These are phyloP conservation scores for Avena insularis DNA, from an alignment of 176 grass and related monocot genomes.

Conservation along the genomic window DNA sequence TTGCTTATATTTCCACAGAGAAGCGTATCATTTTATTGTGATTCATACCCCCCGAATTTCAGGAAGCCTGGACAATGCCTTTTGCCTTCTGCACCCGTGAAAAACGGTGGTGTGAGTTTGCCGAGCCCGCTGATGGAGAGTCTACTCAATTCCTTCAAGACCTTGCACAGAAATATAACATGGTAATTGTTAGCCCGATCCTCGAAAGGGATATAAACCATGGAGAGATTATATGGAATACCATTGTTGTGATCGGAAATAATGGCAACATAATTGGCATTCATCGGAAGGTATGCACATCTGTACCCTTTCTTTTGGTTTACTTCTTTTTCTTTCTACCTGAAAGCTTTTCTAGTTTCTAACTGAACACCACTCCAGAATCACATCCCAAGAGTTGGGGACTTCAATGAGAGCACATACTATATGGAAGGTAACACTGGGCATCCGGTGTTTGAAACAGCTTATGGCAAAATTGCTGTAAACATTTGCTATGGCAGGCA, in stretches of 20 bases:
- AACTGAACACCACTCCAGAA: slow-evolving; percentile 60
- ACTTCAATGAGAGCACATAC: slow-evolving; percentile 99
- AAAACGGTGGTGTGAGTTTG: slow-evolving; percentile 99
- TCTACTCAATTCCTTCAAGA: slow-evolving; percentile 89
- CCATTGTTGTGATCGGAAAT: slow-evolving; percentile 93
- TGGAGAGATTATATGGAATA: slow-evolving; percentile 96
- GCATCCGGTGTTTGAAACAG: slow-evolving; percentile 97
- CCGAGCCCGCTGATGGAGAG: slow-evolving; percentile 86
- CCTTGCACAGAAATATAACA: slow-evolving; percentile 87
- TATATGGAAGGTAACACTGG: slow-evolving; percentile 99
- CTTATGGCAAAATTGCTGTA: slow-evolving; percentile 84
- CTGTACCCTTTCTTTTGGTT: slow-evolving; percentile 4
- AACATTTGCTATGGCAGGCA: slow-evolving; percentile 99
- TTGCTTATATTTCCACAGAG: slow-evolving; percentile 48
- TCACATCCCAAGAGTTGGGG: slow-evolving; percentile 98
- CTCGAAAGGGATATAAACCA: slow-evolving; percentile 96
- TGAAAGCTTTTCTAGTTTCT: slow-evolving; percentile 32
- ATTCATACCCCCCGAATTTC: slow-evolving; percentile 40
- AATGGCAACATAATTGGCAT: slow-evolving; percentile 93
- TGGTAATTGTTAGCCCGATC: slow-evolving; percentile 94
- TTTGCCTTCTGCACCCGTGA: slow-evolving; percentile 99
- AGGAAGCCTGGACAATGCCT: slow-evolving; percentile 99
- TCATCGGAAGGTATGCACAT: slow-evolving; percentile 76
- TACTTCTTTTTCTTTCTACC: slow-evolving; percentile 21
- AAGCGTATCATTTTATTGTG: slow-evolving; percentile 21